Evolutionary conservation across 805 yeast species (phyloP).

Genomic region (Grigorovia yakushimaensis): DNA sequence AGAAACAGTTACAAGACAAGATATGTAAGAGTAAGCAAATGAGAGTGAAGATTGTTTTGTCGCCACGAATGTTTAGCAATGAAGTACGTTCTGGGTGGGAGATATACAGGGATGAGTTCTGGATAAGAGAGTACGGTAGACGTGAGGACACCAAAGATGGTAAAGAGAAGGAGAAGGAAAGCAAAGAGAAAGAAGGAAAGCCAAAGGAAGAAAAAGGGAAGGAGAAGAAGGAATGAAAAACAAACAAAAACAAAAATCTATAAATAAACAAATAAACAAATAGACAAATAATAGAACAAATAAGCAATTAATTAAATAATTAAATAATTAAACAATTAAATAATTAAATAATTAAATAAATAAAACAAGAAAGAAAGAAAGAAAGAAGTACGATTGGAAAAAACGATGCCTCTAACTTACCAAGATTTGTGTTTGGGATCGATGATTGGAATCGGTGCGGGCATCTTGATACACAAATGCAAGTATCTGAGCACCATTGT

Average conservation of each 20-base stretch:
- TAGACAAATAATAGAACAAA: background rate
- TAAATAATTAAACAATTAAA: no score
- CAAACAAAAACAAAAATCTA: background rate
- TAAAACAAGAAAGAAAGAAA: no score
- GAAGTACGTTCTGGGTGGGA: conserved; percentile 94
- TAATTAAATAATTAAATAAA: no score
- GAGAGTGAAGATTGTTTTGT: conserved; percentile 64
- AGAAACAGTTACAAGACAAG: conserved; percentile 8
- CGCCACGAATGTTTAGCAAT: conserved; percentile 72
- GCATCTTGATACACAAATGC: background rate
- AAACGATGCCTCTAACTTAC: background rate
- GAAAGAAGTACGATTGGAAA: background rate
- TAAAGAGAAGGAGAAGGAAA: no score
- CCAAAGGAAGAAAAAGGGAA: background rate
- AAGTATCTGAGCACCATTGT: background rate
- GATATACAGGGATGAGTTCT: conserved; percentile 81
- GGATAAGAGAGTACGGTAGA: conserved; percentile 75
- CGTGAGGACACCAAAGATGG: background rate
- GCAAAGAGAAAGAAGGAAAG: no score
- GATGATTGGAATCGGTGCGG: background rate
- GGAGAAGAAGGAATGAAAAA: background rate
- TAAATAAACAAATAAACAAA: background rate
- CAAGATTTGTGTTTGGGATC: background rate
- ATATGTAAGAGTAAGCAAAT: background rate
- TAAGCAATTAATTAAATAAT: background rate